Base-by-base conservation (phyloP, 148 eudicot genomes). In the Fallopia convolvulus region DNA sequence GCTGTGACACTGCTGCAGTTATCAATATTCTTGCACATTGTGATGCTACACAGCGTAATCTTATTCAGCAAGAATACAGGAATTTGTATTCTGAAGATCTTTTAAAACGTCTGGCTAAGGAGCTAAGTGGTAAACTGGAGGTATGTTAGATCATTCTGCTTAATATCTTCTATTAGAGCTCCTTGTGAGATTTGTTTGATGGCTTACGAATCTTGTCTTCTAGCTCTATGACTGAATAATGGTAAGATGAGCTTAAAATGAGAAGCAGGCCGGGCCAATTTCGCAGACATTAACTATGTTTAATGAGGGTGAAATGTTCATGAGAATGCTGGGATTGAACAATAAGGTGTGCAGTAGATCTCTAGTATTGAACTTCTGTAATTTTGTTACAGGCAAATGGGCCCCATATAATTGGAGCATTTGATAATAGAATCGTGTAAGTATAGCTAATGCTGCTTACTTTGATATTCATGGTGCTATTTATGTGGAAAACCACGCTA, bases 1-100 rank as follows among this genome's bases (percentile, higher is more conserved):
- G 92, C 53, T 91, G 98, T 81, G 97, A 93, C 78, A 84, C 90
- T 52, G 44, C 84, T 65, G 70, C 87, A 5, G 91, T 93, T 33
- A 76, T 93, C 55, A 82, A 85, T 78, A 85, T 93, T 42, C 90
- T 91, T 75, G 97, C 94, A 72, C 94, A 87, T 79, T 85, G 98
- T 47, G 90, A 93, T 86, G 80, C 90, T 68, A 75, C 91, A 12
- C 97, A 90, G 70, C 92, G 93, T 63, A 72, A 83, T 65, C 79
- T 85, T 39, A 89, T 93, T 48, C 87, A 82, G 63, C 90, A 86
- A 7, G 94, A 91, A 65, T 91, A 88, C 47, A 84, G 80, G 78
- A 36, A 79, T 70, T 44, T 85, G 79, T 90, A 91, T 75, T 81
- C 84, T 77, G 91, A 91, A 80, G 98, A 91, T n/a, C 85, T 91